Conservation (phyloP, 164 flowering plant genomes). For the Santalum album region DNA sequence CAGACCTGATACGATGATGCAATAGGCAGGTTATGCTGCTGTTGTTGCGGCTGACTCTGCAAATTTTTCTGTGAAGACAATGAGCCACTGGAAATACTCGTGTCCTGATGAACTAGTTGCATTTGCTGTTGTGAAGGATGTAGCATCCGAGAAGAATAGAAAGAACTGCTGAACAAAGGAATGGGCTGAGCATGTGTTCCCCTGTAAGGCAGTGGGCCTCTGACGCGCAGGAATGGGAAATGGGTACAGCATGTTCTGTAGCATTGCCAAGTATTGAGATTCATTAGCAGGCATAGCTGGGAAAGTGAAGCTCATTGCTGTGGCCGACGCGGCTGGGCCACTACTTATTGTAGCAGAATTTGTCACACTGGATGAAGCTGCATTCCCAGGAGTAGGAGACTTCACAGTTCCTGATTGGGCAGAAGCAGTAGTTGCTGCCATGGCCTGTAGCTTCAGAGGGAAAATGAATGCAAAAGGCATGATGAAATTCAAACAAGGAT, state of each 20-base stretch:
- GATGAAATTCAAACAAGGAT: conserved; percentile 32
- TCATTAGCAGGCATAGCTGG: conserved; percentile 62
- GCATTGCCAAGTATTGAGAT: conserved; percentile 74
- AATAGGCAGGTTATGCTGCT: conserved; percentile 27
- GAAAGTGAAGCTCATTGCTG: conserved; percentile 72
- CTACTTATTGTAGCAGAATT: conserved; percentile 28
- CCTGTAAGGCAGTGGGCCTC: conserved; percentile 63
- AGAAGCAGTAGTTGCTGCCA: conserved; percentile 34
- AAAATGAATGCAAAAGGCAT: conserved; percentile 74
- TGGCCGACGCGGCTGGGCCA: conserved; percentile 24
- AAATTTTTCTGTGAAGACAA: conserved; percentile 78
- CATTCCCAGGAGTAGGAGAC: conserved; percentile 25
- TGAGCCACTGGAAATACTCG: conserved; percentile 64
- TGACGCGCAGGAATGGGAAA: conserved; percentile 74
- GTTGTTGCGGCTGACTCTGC: conserved; percentile 40
- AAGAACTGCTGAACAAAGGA: conserved; percentile 74
- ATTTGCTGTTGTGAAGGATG: conserved; percentile 70
- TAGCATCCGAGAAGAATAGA: conserved; percentile 82
- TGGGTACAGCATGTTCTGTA: conserved; percentile 69
- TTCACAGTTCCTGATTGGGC: conserved; percentile 41
- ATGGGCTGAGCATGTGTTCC: conserved; percentile 63
- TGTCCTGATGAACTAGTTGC: conserved; percentile 48
- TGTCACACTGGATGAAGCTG: conserved; percentile 25
- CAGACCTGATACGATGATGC: conserved; percentile 31
- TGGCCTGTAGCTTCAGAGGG: conserved; percentile 71